Percentiles rank a stretch among this genome's conserved stretches.
Evolutionary conservation across 768 basidiomycete species (phyloP).

Genomic region (Panaeolus cyanescens): DNA sequence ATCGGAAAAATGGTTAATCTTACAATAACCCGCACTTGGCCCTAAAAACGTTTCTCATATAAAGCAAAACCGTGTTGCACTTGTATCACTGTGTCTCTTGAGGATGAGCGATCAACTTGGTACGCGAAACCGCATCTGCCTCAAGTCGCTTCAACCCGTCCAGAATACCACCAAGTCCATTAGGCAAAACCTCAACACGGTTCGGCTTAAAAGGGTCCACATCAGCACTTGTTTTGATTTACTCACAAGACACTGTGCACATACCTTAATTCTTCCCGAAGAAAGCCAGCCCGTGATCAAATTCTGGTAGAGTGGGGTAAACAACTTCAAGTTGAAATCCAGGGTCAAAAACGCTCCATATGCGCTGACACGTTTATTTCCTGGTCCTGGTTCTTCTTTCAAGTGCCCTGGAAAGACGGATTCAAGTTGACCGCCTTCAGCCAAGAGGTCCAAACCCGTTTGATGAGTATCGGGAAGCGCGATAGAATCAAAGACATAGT

Average conservation of each 20-base stretch:
- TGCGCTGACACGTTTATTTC: background rate
- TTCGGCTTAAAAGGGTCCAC: slow-evolving; percentile 37
- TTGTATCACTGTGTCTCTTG: slow-evolving; percentile 37
- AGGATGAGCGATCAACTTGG: slow-evolving; percentile 45
- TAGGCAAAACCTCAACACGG: slow-evolving; percentile 38
- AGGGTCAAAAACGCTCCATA: background rate
- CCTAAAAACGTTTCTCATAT: too few relatives aligned
- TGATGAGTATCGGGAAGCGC: slow-evolving; percentile 22
- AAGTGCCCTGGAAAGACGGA: background rate
- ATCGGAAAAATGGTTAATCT: too few relatives aligned
- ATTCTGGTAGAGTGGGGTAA: slow-evolving; percentile 12
- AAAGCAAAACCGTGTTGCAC: too few relatives aligned
- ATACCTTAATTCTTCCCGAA: slow-evolving; percentile 22
- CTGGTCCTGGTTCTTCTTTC: background rate
- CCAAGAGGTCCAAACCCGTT: slow-evolving; percentile 24
- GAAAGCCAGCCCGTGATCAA: slow-evolving; percentile 14
- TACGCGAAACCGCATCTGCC: slow-evolving; percentile 41
- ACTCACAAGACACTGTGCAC: background rate
- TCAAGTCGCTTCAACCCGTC: slow-evolving; percentile 43
- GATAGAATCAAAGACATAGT: slow-evolving; percentile 27
- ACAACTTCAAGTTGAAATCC: slow-evolving; percentile 12
- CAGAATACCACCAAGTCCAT: slow-evolving; percentile 38
- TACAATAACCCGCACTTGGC: too few relatives aligned
- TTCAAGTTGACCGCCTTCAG: slow-evolving; percentile 30
- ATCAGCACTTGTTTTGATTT: background rate